These are phyloP conservation scores for Magnusiomyces tetraspermus DNA, from an alignment of 1,139 yeast genomes.

Conservation along the genomic window DNA sequence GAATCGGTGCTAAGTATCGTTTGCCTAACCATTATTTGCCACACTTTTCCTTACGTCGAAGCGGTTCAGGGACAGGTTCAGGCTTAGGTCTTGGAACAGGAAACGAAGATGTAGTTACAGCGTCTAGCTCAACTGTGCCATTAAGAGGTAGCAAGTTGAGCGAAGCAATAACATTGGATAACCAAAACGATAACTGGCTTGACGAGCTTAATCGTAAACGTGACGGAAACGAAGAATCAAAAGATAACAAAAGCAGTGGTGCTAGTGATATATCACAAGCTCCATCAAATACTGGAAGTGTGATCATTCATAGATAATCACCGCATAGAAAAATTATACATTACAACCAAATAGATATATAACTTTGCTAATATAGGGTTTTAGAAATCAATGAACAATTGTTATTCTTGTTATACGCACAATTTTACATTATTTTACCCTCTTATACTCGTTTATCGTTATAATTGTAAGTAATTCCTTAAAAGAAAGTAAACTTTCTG, in stretches of 20 bases:
- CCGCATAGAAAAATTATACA: too few relatives aligned
- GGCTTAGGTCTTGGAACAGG: too few relatives aligned
- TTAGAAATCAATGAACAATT: background rate
- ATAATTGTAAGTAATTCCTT: too few relatives aligned
- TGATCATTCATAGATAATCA: constrained; percentile 1
- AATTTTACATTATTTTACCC: too few relatives aligned
- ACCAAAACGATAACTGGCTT: background rate
- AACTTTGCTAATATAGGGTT: background rate
- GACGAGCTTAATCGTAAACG: too few relatives aligned
- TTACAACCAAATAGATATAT: background rate
- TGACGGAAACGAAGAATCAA: background rate
- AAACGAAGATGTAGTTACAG: background rate
- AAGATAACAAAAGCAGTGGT: background rate
- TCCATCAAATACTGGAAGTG: constrained; percentile 1
- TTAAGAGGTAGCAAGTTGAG: background rate
- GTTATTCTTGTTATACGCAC: background rate
- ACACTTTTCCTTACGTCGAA: background rate
- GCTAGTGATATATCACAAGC: background rate
- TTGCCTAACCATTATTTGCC: background rate
- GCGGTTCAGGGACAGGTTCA: background rate
- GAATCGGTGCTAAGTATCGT: background rate
- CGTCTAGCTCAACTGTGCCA: background rate
- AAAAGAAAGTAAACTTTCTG: too few relatives aligned
- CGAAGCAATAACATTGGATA: background rate
- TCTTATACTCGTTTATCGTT: too few relatives aligned